Percentiles rank a stretch among this genome's conserved stretches.
phyloP scores from a whole-genome alignment of 108 stramenopile genomes.

The Bacterosira constricta region DNA sequence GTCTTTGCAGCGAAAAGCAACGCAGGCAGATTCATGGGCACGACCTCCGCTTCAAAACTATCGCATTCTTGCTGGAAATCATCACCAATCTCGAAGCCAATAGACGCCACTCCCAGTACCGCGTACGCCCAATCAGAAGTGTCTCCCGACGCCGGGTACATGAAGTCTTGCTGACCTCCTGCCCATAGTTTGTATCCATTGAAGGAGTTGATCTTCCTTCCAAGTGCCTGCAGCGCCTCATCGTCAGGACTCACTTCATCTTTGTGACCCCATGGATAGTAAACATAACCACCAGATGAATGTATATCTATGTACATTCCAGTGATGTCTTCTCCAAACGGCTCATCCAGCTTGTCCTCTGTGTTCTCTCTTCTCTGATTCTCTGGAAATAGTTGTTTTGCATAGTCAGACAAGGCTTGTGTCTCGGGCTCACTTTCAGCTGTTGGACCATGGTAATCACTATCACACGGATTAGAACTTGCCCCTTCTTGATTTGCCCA shows the following conservation, averaged over 20 bases:
- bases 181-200: conserved; percentile 37
- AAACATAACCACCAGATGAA: conserved; percentile 43
- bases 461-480: conserved; percentile 26
- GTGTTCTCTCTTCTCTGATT: conserved; percentile 40
- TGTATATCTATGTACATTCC: conserved; percentile 64
- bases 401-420: conserved; percentile 48
- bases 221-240: conserved; percentile 26
- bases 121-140: conserved; percentile 55
- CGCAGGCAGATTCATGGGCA: conserved; percentile 30
- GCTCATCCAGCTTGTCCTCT: conserved; percentile 9
- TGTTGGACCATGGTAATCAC: conserved; percentile 37
- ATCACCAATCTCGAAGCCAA: conserved; percentile 57
- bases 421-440: conserved; percentile 56
- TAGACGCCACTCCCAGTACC: conserved; percentile 39
- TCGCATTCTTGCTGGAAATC: conserved; percentile 49
- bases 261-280: conserved; percentile 50
- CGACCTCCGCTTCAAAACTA: conserved; percentile 40
- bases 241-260: conserved; percentile 43
- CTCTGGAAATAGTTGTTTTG: conserved; percentile 43
- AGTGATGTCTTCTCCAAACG: conserved; percentile 36
- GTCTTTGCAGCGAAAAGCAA: conserved; percentile 48
- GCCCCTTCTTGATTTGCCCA: conserved; percentile 54
- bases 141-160: conserved; percentile 37
- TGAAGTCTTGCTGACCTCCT: conserved; percentile 34
- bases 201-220: conserved; percentile 36